A percentile compares a stretch with the other conserved stretches of the same genome.
Evolutionary conservation across 306 rosid genomes (phyloP).

Genomic region (Prinsepia uniflora): DNA sequence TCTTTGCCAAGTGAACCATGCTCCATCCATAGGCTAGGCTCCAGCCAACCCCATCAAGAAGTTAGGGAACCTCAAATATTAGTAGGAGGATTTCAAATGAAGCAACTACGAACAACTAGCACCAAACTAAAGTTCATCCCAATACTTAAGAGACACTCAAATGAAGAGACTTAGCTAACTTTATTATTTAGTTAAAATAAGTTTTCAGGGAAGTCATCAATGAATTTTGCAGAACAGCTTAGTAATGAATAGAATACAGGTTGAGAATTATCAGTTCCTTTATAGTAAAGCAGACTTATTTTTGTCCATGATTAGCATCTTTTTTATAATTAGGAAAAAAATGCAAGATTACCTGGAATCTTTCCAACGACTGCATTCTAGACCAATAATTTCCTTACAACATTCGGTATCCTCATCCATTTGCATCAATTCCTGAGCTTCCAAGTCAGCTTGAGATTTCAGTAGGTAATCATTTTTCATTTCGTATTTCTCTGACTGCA

Average conservation of each 20-base stretch:
- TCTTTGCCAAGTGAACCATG: not conserved
- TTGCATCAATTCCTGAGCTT: constrained; percentile 32
- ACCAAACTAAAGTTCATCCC: constrained; percentile 6
- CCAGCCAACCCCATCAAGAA: not conserved
- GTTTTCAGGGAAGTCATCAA: not conserved
- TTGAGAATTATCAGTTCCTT: not conserved
- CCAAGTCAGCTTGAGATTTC: constrained; percentile 37
- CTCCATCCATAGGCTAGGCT: not conserved
- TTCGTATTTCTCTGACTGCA: constrained; percentile 30
- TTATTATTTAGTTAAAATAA: no score
- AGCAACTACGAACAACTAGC: not conserved
- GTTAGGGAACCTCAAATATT: not conserved
- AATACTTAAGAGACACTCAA: constrained; percentile 17
- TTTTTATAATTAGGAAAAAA: not conserved
- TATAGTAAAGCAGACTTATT: not conserved
- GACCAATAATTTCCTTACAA: constrained; percentile 36
- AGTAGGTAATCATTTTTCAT: constrained; percentile 26
- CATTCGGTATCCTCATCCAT: constrained; percentile 28
- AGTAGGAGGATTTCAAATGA: constrained; percentile 1
- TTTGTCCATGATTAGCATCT: not conserved
- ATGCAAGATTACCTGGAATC: constrained; percentile 44
- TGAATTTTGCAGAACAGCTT: not conserved
- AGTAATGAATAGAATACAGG: not conserved
- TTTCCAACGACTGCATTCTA: constrained; percentile 40
- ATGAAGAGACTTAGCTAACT: not conserved